These are phyloP conservation scores for Phanerochaete carnosa DNA, from an alignment of 768 basidiomycete species.

Conservation along the genomic window DNA sequence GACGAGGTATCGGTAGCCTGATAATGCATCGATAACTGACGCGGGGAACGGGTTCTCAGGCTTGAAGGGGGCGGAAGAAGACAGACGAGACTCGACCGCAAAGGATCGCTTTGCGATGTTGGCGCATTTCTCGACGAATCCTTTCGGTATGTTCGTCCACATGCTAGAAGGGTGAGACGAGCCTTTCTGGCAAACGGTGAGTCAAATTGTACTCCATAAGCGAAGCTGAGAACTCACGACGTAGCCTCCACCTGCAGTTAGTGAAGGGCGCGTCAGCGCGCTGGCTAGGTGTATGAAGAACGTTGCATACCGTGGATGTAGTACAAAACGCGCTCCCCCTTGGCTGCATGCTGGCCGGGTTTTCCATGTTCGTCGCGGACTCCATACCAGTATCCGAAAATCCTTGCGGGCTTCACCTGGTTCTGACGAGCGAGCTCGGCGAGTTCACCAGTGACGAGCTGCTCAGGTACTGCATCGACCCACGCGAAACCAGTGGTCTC, in stretches of 20 bases:
- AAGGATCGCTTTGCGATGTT: constrained; percentile 17
- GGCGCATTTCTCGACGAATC: neutral
- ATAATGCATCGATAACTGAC: constrained; percentile 47
- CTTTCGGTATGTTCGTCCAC: neutral
- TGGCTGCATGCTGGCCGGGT: neutral
- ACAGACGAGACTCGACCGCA: constrained; percentile 47
- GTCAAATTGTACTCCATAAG: neutral
- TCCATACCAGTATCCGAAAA: constrained; percentile 23
- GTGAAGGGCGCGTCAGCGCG: neutral
- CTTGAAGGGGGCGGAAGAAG: constrained; percentile 23
- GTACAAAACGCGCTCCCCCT: constrained; percentile 14
- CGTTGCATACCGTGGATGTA: constrained; percentile 17
- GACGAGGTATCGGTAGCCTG: constrained; percentile 49
- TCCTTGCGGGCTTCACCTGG: constrained; percentile 17
- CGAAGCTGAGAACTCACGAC: neutral
- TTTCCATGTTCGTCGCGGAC: neutral
- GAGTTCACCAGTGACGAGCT: constrained; percentile 23
- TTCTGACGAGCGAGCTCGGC: constrained; percentile 16
- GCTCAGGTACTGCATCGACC: constrained; percentile 1
- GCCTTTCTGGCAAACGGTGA: no score
- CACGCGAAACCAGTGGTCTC: neutral
- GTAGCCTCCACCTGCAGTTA: neutral
- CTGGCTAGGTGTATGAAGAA: neutral
- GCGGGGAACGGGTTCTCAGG: constrained; percentile 45
- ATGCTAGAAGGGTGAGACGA: no score